Conservation (phyloP, 1,284 basidiomycete genomes). For the Marasmius fiardii region DNA sequence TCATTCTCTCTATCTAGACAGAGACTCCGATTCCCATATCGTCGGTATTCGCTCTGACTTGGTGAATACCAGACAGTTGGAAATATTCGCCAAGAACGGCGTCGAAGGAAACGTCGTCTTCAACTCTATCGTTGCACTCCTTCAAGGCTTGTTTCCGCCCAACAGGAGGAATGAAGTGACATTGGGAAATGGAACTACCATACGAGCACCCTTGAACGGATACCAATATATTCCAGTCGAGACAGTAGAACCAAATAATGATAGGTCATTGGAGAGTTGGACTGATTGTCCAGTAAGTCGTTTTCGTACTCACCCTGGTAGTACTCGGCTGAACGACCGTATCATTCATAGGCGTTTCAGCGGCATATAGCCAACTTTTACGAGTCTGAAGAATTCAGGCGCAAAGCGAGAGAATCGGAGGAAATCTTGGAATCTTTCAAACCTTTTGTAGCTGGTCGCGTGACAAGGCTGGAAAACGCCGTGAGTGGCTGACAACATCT, state of each 20-base stretch:
- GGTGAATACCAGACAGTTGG: conserved; percentile 9
- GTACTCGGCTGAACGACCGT: neutral
- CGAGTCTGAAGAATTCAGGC: neutral
- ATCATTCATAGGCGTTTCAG: neutral
- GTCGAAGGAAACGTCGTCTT: conserved; percentile 17
- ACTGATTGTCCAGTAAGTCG: neutral
- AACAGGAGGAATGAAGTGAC: conserved; percentile 12
- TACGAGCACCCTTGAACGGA: conserved; percentile 14
- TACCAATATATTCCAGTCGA: conserved; percentile 18
- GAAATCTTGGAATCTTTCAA: neutral
- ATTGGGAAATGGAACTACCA: conserved; percentile 13
- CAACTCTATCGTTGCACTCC: conserved; percentile 14
- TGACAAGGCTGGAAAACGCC: neutral
- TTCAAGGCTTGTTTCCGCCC: conserved; percentile 17
- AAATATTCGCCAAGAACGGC: conserved; percentile 12
- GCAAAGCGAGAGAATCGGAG: neutral
- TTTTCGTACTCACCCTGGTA: neutral
- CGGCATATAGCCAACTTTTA: neutral
- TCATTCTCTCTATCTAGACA: conserved; percentile 16
- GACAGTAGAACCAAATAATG: conserved; percentile 12
- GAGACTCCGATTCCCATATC: conserved; percentile 10
- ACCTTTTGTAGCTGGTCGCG: neutral
- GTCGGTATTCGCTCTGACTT: conserved; percentile 8
- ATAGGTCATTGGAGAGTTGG: conserved; percentile 9
- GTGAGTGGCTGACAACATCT: neutral